A percentile compares a stretch with the other conserved stretches of the same genome.
Conservation (phyloP, 345 rosid species). For the Angophora floribunda region DNA sequence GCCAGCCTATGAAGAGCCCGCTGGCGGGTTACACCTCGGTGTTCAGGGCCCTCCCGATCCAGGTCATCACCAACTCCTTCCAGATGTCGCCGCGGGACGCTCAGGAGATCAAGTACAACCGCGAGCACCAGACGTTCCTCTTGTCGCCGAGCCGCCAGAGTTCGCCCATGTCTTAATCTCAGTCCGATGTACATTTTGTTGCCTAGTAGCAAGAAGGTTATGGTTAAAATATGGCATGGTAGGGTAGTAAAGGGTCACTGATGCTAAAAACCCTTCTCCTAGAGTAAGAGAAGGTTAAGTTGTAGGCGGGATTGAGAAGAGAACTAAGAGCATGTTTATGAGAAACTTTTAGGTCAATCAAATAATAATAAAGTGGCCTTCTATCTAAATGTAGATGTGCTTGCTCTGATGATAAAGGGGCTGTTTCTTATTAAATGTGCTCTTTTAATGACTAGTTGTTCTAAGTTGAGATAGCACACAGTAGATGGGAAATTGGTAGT, state of each 20-base stretch:
- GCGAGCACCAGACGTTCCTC: constrained; percentile 17
- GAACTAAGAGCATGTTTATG: background rate
- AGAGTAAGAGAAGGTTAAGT: background rate
- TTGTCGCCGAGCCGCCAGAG: constrained; percentile 9
- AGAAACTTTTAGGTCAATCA: background rate
- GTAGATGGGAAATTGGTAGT: background rate
- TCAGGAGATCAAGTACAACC: constrained; percentile 10
- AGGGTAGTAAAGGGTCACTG: background rate
- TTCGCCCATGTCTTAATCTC: background rate
- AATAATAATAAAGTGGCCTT: background rate
- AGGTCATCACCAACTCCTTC: constrained; percentile 16
- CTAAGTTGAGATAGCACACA: background rate
- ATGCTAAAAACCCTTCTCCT: background rate
- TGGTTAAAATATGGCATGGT: background rate
- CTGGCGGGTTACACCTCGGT: constrained; percentile 19
- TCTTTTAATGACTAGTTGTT: background rate
- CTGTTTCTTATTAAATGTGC: background rate
- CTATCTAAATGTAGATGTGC: background rate
- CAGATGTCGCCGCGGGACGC: constrained; percentile 18
- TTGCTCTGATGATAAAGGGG: background rate
- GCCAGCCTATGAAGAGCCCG: constrained; percentile 15
- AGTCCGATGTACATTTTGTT: background rate
- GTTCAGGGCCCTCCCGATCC: constrained; percentile 21
- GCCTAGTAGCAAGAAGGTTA: background rate
- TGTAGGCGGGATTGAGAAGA: background rate